Conservation (phyloP, 202 grass and related monocot species). For the Eragrostis tef region DNA sequence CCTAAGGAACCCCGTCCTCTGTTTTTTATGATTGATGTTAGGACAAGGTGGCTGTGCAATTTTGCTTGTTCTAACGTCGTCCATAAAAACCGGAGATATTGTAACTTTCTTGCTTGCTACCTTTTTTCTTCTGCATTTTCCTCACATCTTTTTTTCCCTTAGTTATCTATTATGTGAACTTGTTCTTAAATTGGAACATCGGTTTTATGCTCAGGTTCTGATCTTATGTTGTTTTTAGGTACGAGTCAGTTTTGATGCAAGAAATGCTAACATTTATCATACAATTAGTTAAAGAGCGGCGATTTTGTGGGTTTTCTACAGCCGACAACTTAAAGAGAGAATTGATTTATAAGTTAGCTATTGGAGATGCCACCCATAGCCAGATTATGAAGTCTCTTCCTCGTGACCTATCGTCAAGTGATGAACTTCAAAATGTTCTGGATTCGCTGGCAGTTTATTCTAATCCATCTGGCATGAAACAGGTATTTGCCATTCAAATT, state of each 20-base stretch:
- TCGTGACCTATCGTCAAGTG: constrained; percentile 69
- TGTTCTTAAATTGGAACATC: constrained; percentile 11
- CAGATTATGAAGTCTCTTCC: constrained; percentile 90
- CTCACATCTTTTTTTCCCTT: constrained; percentile 29
- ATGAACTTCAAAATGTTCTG: constrained; percentile 85
- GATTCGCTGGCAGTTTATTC: constrained; percentile 87
- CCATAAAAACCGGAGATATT: background rate
- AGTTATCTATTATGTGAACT: background rate
- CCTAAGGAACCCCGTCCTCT: background rate
- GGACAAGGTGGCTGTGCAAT: background rate
- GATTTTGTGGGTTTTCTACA: constrained; percentile 87
- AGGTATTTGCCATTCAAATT: constrained; percentile 67
- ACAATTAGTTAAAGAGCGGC: constrained; percentile 91
- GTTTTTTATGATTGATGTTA: background rate
- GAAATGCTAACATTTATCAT: constrained; percentile 93
- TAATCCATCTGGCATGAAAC: constrained; percentile 98
- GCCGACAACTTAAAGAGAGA: constrained; percentile 92
- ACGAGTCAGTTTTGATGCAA: constrained; percentile 83
- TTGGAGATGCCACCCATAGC: constrained; percentile 90
- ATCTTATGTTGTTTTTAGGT: constrained; percentile 60
- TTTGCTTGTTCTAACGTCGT: background rate
- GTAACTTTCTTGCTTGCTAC: constrained; percentile 15
- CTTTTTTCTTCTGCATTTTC: constrained; percentile 5
- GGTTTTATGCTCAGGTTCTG: constrained; percentile 14
- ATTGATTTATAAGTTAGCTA: constrained; percentile 75